Evolutionary conservation across 192 early-diverging fungal genomes (phyloP).

Genomic region (Lunasporangiospora selenospora): DNA sequence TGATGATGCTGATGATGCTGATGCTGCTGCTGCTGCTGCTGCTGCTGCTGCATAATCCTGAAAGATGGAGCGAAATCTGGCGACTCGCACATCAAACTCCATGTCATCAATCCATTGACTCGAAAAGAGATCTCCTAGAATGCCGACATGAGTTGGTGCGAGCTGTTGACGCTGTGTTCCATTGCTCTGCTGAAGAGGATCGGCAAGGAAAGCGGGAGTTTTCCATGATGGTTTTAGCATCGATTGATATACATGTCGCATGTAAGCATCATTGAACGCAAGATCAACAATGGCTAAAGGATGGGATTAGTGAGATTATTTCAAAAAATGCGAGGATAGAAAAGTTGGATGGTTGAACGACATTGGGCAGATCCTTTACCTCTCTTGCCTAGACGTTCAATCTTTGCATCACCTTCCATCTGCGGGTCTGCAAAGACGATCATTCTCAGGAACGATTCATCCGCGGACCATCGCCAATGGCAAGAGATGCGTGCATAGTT

Average conservation of each 20-base stretch:
- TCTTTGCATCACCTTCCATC: slow-evolving; percentile 71
- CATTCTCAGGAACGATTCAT: slow-evolving; percentile 54
- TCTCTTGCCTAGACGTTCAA: slow-evolving; percentile 55
- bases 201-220: slow-evolving; percentile 11
- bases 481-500: slow-evolving; percentile 40
- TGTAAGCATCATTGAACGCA: slow-evolving; percentile 63
- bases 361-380: slow-evolving; percentile 42
- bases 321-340: neutral
- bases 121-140: slow-evolving; percentile 72
- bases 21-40: neutral
- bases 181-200: neutral
- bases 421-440: slow-evolving; percentile 71
- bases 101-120: slow-evolving; percentile 64
- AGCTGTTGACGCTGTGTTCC: slow-evolving; percentile 18
- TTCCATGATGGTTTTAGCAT: slow-evolving; percentile 50
- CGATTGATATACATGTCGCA: slow-evolving; percentile 62
- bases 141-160: slow-evolving; percentile 58
- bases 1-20: slow-evolving; percentile 6
- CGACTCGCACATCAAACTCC: slow-evolving; percentile 62
- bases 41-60: slow-evolving; percentile 23
- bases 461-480: slow-evolving; percentile 24
- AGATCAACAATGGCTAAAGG: slow-evolving; percentile 52
- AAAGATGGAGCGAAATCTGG: slow-evolving; percentile 64
- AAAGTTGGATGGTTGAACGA: neutral
- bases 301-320: neutral